phyloP scores from a whole-genome alignment of 2,329 filamentous ascomycete genomes.

The Didymosphaeria variabile region DNA sequence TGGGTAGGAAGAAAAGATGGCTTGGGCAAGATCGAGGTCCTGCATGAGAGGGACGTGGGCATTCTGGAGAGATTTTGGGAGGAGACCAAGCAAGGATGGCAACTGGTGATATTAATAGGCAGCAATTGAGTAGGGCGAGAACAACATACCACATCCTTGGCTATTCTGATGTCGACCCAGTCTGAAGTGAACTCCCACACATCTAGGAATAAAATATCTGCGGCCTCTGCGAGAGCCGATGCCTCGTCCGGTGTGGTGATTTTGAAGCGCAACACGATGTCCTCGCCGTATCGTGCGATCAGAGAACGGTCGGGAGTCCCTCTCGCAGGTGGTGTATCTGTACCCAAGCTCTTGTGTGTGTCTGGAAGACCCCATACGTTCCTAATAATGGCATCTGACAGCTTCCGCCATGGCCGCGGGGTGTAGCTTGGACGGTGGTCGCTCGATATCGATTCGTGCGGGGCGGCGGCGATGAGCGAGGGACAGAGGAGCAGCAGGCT shows the following conservation, averaged over 20 bases:
- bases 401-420: slow-evolving; percentile 47
- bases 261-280: slow-evolving; percentile 91
- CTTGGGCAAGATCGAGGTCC: slow-evolving; percentile 73
- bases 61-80: slow-evolving; percentile 76
- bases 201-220: slow-evolving; percentile 81
- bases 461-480: slow-evolving; percentile 41
- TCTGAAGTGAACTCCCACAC: slow-evolving; percentile 86
- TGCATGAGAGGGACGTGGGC: slow-evolving; percentile 80
- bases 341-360: slow-evolving; percentile 25
- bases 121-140: neutral
- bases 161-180: slow-evolving; percentile 85
- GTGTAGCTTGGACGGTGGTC: slow-evolving; percentile 25
- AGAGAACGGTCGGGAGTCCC: slow-evolving; percentile 30
- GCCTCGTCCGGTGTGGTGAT: slow-evolving; percentile 75
- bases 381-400: slow-evolving; percentile 48
- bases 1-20: slow-evolving; percentile 80
- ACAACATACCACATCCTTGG: slow-evolving; percentile 73
- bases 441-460: slow-evolving; percentile 34
- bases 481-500: slow-evolving; percentile 43
- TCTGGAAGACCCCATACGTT: slow-evolving; percentile 41
- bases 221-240: slow-evolving; percentile 74
- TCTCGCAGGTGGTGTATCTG: neutral
- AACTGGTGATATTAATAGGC: slow-evolving; percentile 54
- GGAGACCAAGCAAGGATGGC: slow-evolving; percentile 77
- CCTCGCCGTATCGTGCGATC: slow-evolving; percentile 70